Base-by-base conservation (phyloP, 2,329 filamentous ascomycete species). In the Penicillium sp. region DNA sequence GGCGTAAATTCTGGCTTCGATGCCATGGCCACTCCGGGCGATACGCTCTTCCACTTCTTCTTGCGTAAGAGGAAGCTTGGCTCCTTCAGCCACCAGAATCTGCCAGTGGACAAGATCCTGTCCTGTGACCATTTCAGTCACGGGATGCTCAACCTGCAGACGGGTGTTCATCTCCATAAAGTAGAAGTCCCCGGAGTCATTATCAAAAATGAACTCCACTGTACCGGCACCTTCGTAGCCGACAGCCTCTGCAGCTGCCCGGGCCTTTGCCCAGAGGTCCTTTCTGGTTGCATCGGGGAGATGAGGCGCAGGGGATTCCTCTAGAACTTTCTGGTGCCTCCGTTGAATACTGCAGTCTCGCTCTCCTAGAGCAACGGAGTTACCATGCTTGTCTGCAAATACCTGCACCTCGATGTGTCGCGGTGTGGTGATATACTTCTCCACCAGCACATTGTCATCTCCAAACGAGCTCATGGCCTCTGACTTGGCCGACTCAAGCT, bases 1-100 rank as follows among this genome's bases (percentile, higher is more conserved):
- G 8, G 93, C 93, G 67, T 98, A 98, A 59, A 98, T 95, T 51
- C 93, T 80, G 15, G 91, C 91, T 74, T 98, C 93, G 53, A 98
- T 94, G 10, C 90, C 93, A 61, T 90, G 87, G 2, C 93, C 93
- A 40, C 83, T 78, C 57, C 78, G 76, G 31, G 76, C 76, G 66
- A 98, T 97, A 56, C 82, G 77, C 53, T 78, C 72, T 57, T 85
- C 79, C 24, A 87, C 78, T 52, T 85, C 73, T 42, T 77, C 74
- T 61, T 87, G 84, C 0, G 77, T 82, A 15, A 87, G 69, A 2
- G 84, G 84, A 6, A 87, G 72, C 44, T 72, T 75, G n/a, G 79
- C 79, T 17, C 84, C 84, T 61, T 84, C 81, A 41, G 91, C 87
- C 38, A 97, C 85, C 61, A 85, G 74, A 63, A 98, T 88, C 71